Evolutionary conservation across 768 basidiomycete genomes (phyloP).

Genomic region (Mycena sanguinolenta): DNA sequence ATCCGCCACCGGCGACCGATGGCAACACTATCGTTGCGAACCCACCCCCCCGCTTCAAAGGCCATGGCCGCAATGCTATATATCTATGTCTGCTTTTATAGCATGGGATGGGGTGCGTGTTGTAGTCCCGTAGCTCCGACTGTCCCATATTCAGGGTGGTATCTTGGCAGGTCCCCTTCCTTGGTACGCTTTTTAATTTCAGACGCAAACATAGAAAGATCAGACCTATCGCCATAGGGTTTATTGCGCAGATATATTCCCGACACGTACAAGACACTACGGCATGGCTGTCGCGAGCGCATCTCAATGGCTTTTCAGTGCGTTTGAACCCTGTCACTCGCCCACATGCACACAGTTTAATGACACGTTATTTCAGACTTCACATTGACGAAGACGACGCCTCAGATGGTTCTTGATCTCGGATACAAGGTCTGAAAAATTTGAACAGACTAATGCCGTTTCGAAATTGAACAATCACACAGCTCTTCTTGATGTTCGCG

Average conservation of each 20-base stretch:
- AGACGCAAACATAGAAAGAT: neutral
- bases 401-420: conserved; percentile 68
- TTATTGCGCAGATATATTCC: conserved; percentile 88
- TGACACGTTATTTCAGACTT: conserved; percentile 61
- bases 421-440: conserved; percentile 65
- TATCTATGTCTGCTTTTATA: conserved; percentile 90
- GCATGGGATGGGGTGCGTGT: conserved; percentile 82
- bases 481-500: conserved; percentile 81
- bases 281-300: conserved; percentile 82
- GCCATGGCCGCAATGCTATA: conserved; percentile 92
- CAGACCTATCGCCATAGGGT: conserved; percentile 47
- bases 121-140: neutral
- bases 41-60: conserved; percentile 70
- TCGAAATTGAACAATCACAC: neutral
- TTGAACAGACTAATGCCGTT: too few relatives aligned
- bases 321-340: conserved; percentile 43
- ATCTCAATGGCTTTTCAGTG: conserved; percentile 89
- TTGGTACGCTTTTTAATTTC: conserved; percentile 42
- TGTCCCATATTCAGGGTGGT: conserved; percentile 44
- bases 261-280: conserved; percentile 85
- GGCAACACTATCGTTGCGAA: conserved; percentile 44
- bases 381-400: conserved; percentile 79
- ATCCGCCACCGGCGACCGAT: conserved; percentile 63
- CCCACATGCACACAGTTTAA: neutral
- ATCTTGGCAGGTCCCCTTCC: conserved; percentile 54